These are phyloP conservation scores for Cucurbita pepo DNA, from an alignment of 306 rosid species.

Conservation along the genomic window DNA sequence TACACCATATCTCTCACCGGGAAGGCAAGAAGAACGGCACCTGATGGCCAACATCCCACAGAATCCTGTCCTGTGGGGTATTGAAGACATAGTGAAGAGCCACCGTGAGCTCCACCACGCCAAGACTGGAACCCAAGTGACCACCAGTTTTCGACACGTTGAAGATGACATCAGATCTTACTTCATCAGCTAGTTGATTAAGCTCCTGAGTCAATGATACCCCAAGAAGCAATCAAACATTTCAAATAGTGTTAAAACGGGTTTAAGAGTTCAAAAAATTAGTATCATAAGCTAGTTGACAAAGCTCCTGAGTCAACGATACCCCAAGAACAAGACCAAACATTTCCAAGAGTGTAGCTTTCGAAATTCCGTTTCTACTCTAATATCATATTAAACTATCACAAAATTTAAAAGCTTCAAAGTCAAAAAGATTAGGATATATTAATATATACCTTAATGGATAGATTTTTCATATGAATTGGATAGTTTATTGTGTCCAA, in stretches of 20 bases:
- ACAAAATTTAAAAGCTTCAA: background rate
- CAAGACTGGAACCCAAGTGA: conserved; percentile 88
- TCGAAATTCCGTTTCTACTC: background rate
- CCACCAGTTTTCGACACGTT: conserved; percentile 96
- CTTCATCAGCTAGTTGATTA: conserved; percentile 74
- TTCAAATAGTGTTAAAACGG: background rate
- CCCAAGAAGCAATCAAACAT: background rate
- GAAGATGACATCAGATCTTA: conserved; percentile 88
- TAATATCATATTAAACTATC: background rate
- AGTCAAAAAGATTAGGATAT: background rate
- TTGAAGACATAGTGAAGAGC: conserved; percentile 93
- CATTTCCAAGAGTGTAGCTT: background rate
- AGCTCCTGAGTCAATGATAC: conserved; percentile 41
- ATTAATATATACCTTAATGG: conserved; percentile 44
- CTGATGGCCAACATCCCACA: conserved; percentile 99
- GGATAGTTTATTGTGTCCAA: conserved; percentile 83
- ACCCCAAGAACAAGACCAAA: background rate
- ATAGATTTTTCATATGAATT: conserved; percentile 88
- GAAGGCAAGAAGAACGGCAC: conserved; percentile 22
- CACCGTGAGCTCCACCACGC: conserved; percentile 92
- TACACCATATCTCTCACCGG: background rate
- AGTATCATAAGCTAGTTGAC: conserved; percentile 62
- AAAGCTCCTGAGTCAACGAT: conserved; percentile 42
- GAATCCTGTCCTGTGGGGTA: conserved; percentile 67
- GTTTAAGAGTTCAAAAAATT: background rate